Conservation (phyloP, 2,329 filamentous ascomycete species). For the Fusarium albosuccineum region DNA sequence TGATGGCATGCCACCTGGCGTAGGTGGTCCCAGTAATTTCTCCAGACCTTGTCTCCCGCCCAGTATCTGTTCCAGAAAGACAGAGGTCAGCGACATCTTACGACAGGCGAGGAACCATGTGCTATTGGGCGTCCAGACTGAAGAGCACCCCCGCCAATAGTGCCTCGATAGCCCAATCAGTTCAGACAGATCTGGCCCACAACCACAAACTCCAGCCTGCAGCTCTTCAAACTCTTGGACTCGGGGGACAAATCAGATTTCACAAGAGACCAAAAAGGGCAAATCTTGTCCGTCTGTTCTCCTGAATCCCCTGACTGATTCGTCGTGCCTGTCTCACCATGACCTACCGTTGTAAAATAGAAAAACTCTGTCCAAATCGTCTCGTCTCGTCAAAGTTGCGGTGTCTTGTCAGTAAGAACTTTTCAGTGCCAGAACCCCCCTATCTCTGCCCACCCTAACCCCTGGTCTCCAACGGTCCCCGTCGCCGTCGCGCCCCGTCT, state of each 20-base stretch:
- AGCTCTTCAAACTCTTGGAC: constrained; percentile 21
- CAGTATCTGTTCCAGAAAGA: constrained; percentile 17
- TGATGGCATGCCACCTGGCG: constrained; percentile 43
- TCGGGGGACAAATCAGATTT: constrained; percentile 35
- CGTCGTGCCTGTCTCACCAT: not conserved
- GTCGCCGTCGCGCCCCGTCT: constrained; percentile 35
- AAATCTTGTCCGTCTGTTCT: constrained; percentile 6
- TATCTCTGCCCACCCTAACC: constrained; percentile 27
- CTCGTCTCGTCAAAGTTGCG: constrained; percentile 29
- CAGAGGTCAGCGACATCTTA: constrained; percentile 25
- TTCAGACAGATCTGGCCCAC: constrained; percentile 39
- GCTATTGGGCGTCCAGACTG: constrained; percentile 25
- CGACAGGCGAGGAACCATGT: constrained; percentile 21
- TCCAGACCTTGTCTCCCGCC: constrained; percentile 21
- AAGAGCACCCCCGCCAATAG: constrained; percentile 26
- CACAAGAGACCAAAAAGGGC: not conserved
- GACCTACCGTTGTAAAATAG: not conserved
- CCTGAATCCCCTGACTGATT: constrained; percentile 18
- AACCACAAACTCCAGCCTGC: constrained; percentile 25
- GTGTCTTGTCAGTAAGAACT: constrained; percentile 24
- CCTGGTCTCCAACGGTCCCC: constrained; percentile 35
- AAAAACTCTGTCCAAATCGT: constrained; percentile 6
- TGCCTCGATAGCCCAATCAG: constrained; percentile 30
- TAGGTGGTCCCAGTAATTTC: constrained; percentile 39
- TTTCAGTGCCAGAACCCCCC: constrained; percentile 31